Conservation (phyloP, 768 basidiomycete genomes). For the Lepiota brunneoincarnata region DNA sequence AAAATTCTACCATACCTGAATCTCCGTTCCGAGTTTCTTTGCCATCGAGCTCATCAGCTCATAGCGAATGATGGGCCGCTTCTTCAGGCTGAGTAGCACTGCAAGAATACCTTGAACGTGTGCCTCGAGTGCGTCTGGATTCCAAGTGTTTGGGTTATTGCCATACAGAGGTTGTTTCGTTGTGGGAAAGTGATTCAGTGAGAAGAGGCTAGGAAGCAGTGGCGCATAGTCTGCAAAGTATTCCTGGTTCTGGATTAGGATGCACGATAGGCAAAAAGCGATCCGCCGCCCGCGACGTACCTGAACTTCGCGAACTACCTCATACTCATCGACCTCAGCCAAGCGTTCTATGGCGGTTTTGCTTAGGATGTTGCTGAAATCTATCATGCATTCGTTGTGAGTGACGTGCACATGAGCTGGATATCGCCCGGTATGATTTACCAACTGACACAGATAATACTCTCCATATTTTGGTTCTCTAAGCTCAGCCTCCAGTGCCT, state of each 20-base stretch:
- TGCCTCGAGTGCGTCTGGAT: conserved; percentile 69
- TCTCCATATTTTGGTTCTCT: conserved; percentile 92
- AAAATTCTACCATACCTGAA: conserved; percentile 55
- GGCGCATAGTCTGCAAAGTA: conserved; percentile 97
- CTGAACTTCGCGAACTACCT: conserved; percentile 96
- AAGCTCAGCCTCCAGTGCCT: conserved; percentile 80
- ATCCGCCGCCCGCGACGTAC: conserved; percentile 47
- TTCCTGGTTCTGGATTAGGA: conserved; percentile 55
- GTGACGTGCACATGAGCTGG: conserved; percentile 3
- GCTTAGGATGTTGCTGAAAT: conserved; percentile 92
- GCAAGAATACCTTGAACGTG: conserved; percentile 80
- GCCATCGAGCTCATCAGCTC: conserved; percentile 93
- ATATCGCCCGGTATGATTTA: conserved; percentile 45
- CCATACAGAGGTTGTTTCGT: conserved; percentile 67
- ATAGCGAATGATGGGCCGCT: conserved; percentile 92
- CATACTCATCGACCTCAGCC: conserved; percentile 93
- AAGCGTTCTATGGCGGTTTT: conserved; percentile 90
- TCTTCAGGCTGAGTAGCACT: conserved; percentile 90
- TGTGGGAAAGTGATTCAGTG: conserved; percentile 75
- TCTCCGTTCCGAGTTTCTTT: conserved; percentile 80
- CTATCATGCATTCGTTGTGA: conserved; percentile 36
- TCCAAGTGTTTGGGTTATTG: conserved; percentile 70
- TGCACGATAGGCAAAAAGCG: not conserved
- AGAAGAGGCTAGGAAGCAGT: conserved; percentile 82
- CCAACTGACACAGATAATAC: conserved; percentile 98